A percentile compares a stretch with the other conserved stretches of the same genome.
phyloP scores from a whole-genome alignment of 257 asterid species.

The Gardenia jasminoides region DNA sequence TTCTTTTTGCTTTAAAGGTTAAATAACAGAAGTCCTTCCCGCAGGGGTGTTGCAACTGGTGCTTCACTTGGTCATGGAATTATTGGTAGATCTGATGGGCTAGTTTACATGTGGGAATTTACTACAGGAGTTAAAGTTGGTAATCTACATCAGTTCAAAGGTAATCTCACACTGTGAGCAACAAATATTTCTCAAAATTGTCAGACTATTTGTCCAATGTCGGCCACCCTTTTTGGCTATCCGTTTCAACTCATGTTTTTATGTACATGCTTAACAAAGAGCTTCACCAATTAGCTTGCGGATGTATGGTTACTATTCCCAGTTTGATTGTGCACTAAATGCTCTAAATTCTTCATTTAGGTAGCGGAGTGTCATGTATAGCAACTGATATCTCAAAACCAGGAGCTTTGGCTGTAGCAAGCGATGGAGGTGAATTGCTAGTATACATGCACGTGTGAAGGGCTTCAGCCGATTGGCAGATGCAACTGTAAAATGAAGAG shows the following conservation, averaged over 20 bases:
- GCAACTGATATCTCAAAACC: slow-evolving; percentile 50
- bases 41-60: slow-evolving; percentile 62
- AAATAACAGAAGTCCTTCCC: neutral
- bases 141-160: slow-evolving; percentile 63
- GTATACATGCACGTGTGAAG: slow-evolving; percentile 52
- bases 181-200: neutral
- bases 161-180: slow-evolving; percentile 28
- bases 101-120: slow-evolving; percentile 77
- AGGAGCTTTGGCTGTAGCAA: slow-evolving; percentile 71
- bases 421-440: slow-evolving; percentile 57
- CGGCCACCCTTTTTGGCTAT: neutral
- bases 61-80: slow-evolving; percentile 71
- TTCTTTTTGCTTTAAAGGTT: neutral
- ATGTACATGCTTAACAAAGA: neutral
- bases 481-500: neutral
- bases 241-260: neutral
- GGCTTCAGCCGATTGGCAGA: neutral
- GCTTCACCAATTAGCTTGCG: neutral
- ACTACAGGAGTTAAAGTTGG: slow-evolving; percentile 67
- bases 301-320: neutral
- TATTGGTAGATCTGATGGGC: slow-evolving; percentile 76
- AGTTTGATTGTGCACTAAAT: neutral
- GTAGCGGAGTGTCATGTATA: slow-evolving; percentile 53
- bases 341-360: slow-evolving; percentile 33
- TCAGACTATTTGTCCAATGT: neutral